Conservation (phyloP, 306 rosid genomes). For the Vigna unguiculata region DNA sequence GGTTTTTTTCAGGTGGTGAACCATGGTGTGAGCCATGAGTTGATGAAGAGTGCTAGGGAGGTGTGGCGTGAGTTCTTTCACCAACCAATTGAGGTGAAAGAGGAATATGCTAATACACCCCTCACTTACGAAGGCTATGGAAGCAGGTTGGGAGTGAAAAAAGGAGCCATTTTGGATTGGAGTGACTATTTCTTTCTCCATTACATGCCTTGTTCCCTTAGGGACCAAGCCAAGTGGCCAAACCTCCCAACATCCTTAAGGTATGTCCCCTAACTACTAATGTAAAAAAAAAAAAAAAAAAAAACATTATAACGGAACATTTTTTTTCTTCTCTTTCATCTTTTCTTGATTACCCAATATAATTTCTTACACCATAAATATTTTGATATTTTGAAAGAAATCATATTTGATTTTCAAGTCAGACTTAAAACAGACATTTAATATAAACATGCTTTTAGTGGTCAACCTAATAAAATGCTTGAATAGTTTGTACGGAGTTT, state of each 20-base stretch:
- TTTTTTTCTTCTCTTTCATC: not conserved
- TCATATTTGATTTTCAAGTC: not conserved
- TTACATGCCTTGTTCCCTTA: conserved; percentile 60
- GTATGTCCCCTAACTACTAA: conserved; percentile 37
- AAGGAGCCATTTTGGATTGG: conserved; percentile 90
- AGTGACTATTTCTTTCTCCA: conserved; percentile 85
- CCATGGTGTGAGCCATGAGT: conserved; percentile 71
- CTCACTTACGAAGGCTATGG: conserved; percentile 85
- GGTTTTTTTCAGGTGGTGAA: conserved; percentile 82
- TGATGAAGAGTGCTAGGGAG: conserved; percentile 62
- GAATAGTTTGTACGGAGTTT: not conserved
- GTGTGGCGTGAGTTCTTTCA: conserved; percentile 73
- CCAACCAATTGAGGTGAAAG: conserved; percentile 66
- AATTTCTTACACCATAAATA: not conserved
- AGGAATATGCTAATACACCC: conserved; percentile 68
- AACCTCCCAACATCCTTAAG: conserved; percentile 65
- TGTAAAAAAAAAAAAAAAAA: not conserved
- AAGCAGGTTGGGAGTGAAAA: conserved; percentile 74
- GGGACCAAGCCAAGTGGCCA: conserved; percentile 74
- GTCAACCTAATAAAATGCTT: not conserved
- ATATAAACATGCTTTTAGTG: not conserved
- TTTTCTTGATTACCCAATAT: too few relatives aligned
- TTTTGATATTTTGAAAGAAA: not conserved
- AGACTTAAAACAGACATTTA: not conserved
- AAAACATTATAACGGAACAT: not conserved